Evolutionary conservation across 345 rosid species (phyloP).

Genomic region (Rhizophora mangle): DNA sequence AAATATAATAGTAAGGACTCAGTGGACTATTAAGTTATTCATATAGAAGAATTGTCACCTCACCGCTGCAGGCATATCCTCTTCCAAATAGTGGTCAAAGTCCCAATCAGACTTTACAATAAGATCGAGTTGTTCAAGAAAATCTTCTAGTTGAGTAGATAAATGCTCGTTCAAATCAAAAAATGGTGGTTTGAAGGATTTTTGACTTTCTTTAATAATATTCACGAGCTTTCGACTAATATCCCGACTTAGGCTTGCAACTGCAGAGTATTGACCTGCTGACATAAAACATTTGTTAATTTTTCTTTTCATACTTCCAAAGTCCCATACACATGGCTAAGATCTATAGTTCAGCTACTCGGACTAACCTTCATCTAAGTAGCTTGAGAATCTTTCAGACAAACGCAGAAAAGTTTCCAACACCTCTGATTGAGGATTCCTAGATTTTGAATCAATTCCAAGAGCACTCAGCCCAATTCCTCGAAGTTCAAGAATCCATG

Average conservation of each 20-base stretch:
- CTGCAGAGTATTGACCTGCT: slow-evolving; percentile 20
- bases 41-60: slow-evolving; percentile 52
- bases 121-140: slow-evolving; percentile 54
- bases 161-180: slow-evolving; percentile 39
- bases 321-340: not conserved
- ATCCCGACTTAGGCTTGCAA: slow-evolving; percentile 31
- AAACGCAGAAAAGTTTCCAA: slow-evolving; percentile 29
- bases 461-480: slow-evolving; percentile 74
- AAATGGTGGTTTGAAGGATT: slow-evolving; percentile 22
- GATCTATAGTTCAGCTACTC: not conserved
- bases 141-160: slow-evolving; percentile 43
- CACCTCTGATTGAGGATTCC: slow-evolving; percentile 16
- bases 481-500: slow-evolving; percentile 86
- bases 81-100: slow-evolving; percentile 76
- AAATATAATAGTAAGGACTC: too few relatives aligned
- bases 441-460: slow-evolving; percentile 20
- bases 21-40: slow-evolving; percentile 1
- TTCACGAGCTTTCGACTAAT: slow-evolving; percentile 25
- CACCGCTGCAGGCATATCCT: slow-evolving; percentile 90
- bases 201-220: slow-evolving; percentile 31
- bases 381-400: slow-evolving; percentile 38
- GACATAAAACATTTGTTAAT: slow-evolving; percentile 11
- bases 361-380: slow-evolving; percentile 37
- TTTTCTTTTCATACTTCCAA: slow-evolving; percentile 11
- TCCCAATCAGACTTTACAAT: slow-evolving; percentile 78